Evolutionary conservation across 2,329 filamentous ascomycete species (phyloP).

Genomic region (Aspergillus luchuensis): DNA sequence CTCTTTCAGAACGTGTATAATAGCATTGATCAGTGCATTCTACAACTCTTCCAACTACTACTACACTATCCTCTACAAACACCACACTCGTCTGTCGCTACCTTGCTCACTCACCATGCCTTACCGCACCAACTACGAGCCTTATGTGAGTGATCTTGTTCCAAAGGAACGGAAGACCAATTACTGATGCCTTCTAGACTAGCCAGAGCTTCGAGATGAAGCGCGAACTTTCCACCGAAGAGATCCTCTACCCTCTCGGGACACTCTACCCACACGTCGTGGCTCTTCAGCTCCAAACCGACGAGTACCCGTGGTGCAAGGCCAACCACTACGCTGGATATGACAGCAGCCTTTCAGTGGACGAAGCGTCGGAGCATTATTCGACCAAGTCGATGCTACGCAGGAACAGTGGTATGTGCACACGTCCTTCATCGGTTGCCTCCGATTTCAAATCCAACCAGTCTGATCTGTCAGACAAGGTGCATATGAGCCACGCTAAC

Average conservation of each 20-base stretch:
- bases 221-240: conserved; percentile 30
- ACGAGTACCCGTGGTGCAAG: conserved; percentile 28
- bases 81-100: background rate
- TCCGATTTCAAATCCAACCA: background rate
- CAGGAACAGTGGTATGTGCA: conserved; percentile 31
- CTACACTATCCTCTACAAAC: background rate
- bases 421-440: background rate
- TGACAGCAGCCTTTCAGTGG: conserved; percentile 35
- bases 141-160: conserved; percentile 34
- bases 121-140: conserved; percentile 45
- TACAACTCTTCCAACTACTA: background rate
- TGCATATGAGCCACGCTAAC: conserved; percentile 18
- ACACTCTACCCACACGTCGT: conserved; percentile 42
- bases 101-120: conserved; percentile 29
- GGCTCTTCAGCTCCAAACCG: conserved; percentile 38
- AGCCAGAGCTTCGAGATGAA: conserved; percentile 32
- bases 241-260: conserved; percentile 36
- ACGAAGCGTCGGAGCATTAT: conserved; percentile 27
- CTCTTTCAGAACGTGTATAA: conserved; percentile 6
- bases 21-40: conserved; percentile 3
- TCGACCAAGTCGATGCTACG: conserved; percentile 20
- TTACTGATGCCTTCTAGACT: conserved; percentile 21
- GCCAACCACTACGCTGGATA: conserved; percentile 34
- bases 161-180: background rate
- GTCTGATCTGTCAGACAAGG: conserved; percentile 18